Evolutionary conservation across 441 rosid genomes (phyloP), one percentile per base, ranked within the genome.

Genomic region (Mallotus japonicus): DNA sequence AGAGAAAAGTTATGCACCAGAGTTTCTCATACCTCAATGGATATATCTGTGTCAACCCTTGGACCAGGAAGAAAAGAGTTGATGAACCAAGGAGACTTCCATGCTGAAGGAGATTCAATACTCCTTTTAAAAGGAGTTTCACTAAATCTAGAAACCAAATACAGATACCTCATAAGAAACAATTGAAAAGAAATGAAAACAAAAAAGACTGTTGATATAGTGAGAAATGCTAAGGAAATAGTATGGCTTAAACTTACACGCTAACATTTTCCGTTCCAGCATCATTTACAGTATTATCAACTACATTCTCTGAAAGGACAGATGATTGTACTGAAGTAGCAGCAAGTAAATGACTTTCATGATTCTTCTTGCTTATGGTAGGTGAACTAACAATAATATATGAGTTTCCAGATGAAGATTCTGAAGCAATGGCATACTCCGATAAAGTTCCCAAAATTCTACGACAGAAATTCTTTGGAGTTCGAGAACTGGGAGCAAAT

Each of bases 81-180:
- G 11, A 93, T 67, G 75, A 90, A 96, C 94, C 97, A 89, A 54
- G 99, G 99, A 19, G 99, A 96, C 76, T 92, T 96, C 99, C 98
- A 96, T 56, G 96, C 99, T 40, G 97, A 93, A 69, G 98, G 99
- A 54, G 99, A 96, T 79, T 96, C 98, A 14, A 90, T 77, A 73
- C 94, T 88, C 82, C 97, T 86, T 77, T 78, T 87, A 76, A 93
- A 89, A 44, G 98, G 98, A 73, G 97, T 95, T 65, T 85, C 97
- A 73, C 97, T 88, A 77, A 92, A 92, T 82, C 99, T 93, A 87
- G 32, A 81, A 73, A 74, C 11, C 16, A 70, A 50, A 8, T 66
- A 20, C 24, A 73, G 60, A 22, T 46, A 62, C 53, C 69, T 57
- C 54, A 10, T 57, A 19, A 64, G 60, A 66, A 62, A 65, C 19